phyloP scores from a whole-genome alignment of 2,329 filamentous ascomycete species.

The Penicillium sp. region DNA sequence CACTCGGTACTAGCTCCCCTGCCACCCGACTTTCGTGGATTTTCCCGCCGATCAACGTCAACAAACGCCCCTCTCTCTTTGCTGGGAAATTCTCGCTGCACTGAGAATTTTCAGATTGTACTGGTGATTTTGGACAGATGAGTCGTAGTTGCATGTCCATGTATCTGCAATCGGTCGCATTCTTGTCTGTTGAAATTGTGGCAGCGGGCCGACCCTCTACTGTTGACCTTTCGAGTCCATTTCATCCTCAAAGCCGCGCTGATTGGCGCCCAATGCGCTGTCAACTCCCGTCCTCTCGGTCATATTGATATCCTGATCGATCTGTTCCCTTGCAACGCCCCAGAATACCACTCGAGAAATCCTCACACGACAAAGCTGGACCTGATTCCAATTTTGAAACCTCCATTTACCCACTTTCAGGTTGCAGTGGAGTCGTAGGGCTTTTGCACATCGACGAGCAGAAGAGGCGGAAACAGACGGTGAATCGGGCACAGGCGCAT shows the following conservation, averaged over 20 bases:
- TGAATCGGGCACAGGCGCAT: constrained; percentile 6
- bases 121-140: too few species aligned
- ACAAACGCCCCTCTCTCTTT: constrained; percentile 4
- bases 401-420: neutral
- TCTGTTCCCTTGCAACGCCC: constrained; percentile 3
- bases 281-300: constrained; percentile 10
- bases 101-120: too few species aligned
- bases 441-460: neutral
- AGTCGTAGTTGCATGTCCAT: too few species aligned
- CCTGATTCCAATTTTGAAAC: neutral
- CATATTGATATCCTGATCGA: neutral
- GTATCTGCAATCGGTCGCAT: too few species aligned
- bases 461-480: neutral
- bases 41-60: constrained; percentile 18
- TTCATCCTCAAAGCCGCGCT: constrained; percentile 6
- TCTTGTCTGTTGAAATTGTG: too few species aligned
- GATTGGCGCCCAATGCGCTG: constrained; percentile 21
- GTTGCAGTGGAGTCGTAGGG: neutral
- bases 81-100: neutral
- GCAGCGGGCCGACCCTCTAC: neutral
- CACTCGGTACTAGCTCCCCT: constrained; percentile 17
- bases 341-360: neutral
- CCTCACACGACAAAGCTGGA: neutral
- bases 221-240: neutral
- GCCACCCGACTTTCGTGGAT: constrained; percentile 17